Conservation (phyloP, 2,329 filamentous ascomycete species). For the Fusarium sp. region DNA sequence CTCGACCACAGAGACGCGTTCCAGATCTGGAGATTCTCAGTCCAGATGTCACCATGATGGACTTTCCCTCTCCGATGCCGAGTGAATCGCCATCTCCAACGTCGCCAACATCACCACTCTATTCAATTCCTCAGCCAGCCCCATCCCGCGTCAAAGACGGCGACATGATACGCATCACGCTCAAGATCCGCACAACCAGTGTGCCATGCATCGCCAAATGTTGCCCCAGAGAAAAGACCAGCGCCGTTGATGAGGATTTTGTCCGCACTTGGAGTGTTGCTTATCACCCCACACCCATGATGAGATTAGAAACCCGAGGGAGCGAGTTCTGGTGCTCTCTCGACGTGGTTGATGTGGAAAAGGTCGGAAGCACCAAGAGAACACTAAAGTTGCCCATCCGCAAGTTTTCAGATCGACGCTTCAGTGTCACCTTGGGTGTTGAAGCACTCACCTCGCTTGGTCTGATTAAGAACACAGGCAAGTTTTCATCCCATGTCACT, state of each 20-base stretch:
- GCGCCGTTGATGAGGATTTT: slow-evolving; percentile 29
- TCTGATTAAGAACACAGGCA: slow-evolving; percentile 18
- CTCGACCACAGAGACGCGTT: not conserved
- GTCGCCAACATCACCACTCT: slow-evolving; percentile 14
- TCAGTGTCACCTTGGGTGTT: slow-evolving; percentile 26
- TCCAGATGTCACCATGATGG: not conserved
- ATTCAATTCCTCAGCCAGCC: not conserved
- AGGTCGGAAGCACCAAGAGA: slow-evolving; percentile 16
- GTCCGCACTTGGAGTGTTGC: slow-evolving; percentile 15
- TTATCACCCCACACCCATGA: slow-evolving; percentile 14
- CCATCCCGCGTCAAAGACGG: slow-evolving; percentile 28
- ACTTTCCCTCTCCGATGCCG: not conserved
- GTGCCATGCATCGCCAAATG: slow-evolving; percentile 36
- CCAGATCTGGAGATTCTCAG: not conserved
- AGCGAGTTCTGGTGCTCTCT: slow-evolving; percentile 22
- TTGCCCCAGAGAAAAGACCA: slow-evolving; percentile 11
- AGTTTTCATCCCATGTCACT: slow-evolving; percentile 7
- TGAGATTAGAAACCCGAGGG: slow-evolving; percentile 13
- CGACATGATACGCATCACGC: slow-evolving; percentile 31
- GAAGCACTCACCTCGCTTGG: slow-evolving; percentile 23
- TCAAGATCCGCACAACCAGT: slow-evolving; percentile 19
- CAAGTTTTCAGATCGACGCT: slow-evolving; percentile 16
- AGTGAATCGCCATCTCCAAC: slow-evolving; percentile 28
- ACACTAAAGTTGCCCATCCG: slow-evolving; percentile 21
- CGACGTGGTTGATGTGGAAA: slow-evolving; percentile 35